Conservation (phyloP, 768 basidiomycete genomes). For the Tricholoma sp. region DNA sequence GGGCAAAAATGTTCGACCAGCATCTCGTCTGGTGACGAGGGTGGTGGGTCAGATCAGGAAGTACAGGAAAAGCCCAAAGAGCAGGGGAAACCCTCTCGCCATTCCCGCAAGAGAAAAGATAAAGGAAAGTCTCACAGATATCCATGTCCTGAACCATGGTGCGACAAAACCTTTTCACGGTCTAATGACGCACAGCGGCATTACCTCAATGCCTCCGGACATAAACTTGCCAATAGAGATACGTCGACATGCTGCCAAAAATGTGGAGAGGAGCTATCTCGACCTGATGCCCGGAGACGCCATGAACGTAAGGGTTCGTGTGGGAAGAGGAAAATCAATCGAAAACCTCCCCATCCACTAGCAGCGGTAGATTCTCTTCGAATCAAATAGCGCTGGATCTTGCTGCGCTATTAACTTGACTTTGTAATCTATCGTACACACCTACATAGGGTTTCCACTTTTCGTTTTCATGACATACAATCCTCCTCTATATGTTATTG, state of each 20-base stretch:
- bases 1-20: neutral
- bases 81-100: neutral
- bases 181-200: constrained; percentile 18
- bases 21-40: neutral
- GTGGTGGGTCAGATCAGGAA: neutral
- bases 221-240: constrained; percentile 11
- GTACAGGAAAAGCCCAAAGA: neutral
- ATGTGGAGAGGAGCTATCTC: constrained; percentile 20
- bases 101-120: neutral
- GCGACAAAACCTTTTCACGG: constrained; percentile 21
- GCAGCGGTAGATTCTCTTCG: neutral
- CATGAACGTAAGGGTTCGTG: constrained; percentile 21
- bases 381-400: neutral
- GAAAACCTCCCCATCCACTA: neutral
- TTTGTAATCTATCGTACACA: neutral
- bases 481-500: neutral
- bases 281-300: constrained; percentile 22
- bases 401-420: neutral
- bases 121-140: neutral
- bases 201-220: constrained; percentile 18
- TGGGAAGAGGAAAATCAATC: constrained; percentile 16
- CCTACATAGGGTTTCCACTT: neutral
- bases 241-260: constrained; percentile 12
- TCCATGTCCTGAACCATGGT: constrained; percentile 16
- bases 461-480: neutral